phyloP scores from a whole-genome alignment of 768 basidiomycete genomes.

The Gelatoporia subvermispora region DNA sequence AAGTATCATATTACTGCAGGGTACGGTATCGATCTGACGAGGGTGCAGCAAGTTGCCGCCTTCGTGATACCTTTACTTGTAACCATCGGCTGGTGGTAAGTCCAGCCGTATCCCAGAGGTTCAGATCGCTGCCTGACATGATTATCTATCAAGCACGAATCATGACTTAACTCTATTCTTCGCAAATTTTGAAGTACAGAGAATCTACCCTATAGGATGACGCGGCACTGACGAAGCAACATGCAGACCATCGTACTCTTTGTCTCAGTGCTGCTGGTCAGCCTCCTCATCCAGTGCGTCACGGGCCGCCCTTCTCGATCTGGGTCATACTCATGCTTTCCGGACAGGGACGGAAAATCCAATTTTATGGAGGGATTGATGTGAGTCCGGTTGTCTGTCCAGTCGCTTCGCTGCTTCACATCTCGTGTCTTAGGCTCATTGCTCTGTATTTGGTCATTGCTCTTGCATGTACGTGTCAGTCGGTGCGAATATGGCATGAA shows the following conservation, averaged over 20 bases:
- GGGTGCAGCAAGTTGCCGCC: constrained; percentile 70
- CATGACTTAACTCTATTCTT: constrained; percentile 81
- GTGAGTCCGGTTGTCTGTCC: constrained; percentile 30
- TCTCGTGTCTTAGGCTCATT: constrained; percentile 27
- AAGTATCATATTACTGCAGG: constrained; percentile 20
- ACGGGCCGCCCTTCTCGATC: neutral
- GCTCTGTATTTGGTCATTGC: constrained; percentile 79
- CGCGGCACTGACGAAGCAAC: neutral
- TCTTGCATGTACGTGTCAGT: constrained; percentile 57
- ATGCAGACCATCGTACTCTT: constrained; percentile 75
- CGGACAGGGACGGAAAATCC: constrained; percentile 66
- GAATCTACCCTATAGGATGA: constrained; percentile 6
- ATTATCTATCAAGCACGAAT: constrained; percentile 38
- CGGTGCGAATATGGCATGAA: neutral
- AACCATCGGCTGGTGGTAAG: constrained; percentile 82
- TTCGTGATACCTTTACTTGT: constrained; percentile 90
- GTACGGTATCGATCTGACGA: neutral
- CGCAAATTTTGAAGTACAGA: constrained; percentile 70
- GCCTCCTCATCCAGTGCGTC: constrained; percentile 45
- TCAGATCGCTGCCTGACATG: neutral
- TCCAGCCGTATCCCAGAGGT: constrained; percentile 16
- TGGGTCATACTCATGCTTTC: neutral
- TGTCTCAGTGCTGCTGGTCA: constrained; percentile 83
- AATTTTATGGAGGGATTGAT: constrained; percentile 94
- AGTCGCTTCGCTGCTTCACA: no score